Evolutionary conservation across 176 grass and related monocot species (phyloP), one percentile per base, ranked within the genome.

Genomic region (Oryza punctata): DNA sequence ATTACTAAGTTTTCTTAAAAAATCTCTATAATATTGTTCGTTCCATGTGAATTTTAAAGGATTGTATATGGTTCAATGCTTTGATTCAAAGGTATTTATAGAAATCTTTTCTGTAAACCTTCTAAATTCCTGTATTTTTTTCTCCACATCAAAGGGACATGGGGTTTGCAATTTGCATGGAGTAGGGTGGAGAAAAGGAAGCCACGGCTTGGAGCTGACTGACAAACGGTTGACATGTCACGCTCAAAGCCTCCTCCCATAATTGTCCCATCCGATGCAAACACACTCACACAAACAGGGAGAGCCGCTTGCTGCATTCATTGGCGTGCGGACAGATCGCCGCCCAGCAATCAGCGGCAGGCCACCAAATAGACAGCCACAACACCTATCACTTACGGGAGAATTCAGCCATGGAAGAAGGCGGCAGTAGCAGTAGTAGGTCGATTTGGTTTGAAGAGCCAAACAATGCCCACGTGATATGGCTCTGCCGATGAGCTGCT

Each of bases 171-270:
- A 18, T 57, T 61, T 38, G 70, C 85, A 77, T 49, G 78, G 41
- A 35, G 45, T 37, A 67, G 71, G 65, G 47, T 0, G 82, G 4
- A 67, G 30, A 69, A 66, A 77, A 85, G 24, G 10, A 28, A 8
- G 6, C 9, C 60, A 3, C 10, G 12, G 11, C 26, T 12, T 28
- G n/a, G 24, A 78, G 35, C 16, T 77, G 67, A 79, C 54, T 38
- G 59, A 54, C 77, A 13, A 44, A 44, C 77, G 71, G 82, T 81
- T 89, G 71, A 35, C 29, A 44, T 15, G 82, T 89, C 87, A 66
- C 65, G 6, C 71, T 89, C 87, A 77, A 72, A 12, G 38, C 71
- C 71, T 16, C 19, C 5, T 2, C 21, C 70, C 50, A 15, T 68
- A 75, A 74, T 18, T 29, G 29, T 63, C 43, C 25, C 28, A 6